phyloP scores from a whole-genome alignment of 495 filamentous ascomycete species.

The Penicillium verhagenii region DNA sequence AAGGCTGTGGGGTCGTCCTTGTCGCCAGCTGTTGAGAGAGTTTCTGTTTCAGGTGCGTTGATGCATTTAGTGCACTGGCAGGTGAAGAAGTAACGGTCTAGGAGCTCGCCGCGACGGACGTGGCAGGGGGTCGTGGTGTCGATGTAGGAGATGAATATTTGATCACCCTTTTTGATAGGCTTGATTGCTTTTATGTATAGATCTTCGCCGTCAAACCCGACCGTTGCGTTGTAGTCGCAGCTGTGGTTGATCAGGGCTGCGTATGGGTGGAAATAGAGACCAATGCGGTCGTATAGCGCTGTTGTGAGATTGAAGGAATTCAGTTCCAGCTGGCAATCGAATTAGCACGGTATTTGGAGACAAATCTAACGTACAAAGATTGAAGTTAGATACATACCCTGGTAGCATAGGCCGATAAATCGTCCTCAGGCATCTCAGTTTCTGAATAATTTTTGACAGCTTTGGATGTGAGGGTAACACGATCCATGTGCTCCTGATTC shows the following conservation, averaged over 20 bases:
- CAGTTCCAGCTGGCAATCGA: conserved; percentile 37
- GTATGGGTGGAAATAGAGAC: conserved; percentile 59
- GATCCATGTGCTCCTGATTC: conserved; percentile 40
- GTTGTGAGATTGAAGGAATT: conserved; percentile 64
- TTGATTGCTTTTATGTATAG: conserved; percentile 45
- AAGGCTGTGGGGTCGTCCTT: conserved; percentile 12
- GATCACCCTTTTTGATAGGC: conserved; percentile 52
- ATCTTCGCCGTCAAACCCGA: conserved; percentile 58
- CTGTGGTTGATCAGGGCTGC: conserved; percentile 66
- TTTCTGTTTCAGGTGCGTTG: conserved; percentile 21
- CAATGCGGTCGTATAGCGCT: conserved; percentile 57
- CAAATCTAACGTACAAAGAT: too few relatives aligned
- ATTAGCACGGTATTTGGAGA: too few relatives aligned
- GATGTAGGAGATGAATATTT: conserved; percentile 69
- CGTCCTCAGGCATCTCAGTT: conserved; percentile 38
- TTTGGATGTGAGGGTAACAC: conserved; percentile 51
- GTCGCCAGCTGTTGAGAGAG: conserved; percentile 1
- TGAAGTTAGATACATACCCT: conserved; percentile 33
- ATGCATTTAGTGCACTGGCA: conserved; percentile 61
- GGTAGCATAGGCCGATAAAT: conserved; percentile 40
- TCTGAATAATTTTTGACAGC: conserved; percentile 53
- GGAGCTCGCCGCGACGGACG: conserved; percentile 51
- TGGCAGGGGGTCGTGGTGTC: conserved; percentile 55
- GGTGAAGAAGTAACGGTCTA: conserved; percentile 61
- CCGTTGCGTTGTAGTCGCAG: conserved; percentile 65